Conservation (phyloP, 129 eudicot species). For the Centrapalus pauciflorus region DNA sequence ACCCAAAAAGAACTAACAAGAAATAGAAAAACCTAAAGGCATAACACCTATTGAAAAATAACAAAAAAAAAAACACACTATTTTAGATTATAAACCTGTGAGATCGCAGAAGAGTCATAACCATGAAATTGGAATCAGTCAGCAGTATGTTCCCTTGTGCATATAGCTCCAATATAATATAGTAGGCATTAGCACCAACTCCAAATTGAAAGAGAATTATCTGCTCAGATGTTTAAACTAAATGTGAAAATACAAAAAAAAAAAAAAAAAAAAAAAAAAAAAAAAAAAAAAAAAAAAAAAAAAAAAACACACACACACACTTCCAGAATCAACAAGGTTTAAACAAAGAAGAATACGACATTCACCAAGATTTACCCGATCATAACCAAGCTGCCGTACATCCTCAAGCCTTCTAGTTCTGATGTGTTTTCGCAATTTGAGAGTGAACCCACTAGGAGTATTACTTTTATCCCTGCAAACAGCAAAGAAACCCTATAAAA, state of each 20-base stretch:
- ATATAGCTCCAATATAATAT: constrained; percentile 81
- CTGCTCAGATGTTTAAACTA: constrained; percentile 33
- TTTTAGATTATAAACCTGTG: constrained; percentile 54
- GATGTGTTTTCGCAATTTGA: constrained; percentile 92
- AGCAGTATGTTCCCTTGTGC: constrained; percentile 92
- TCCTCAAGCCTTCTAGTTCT: constrained; percentile 95
- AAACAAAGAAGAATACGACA: not conserved
- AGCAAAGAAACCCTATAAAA: not conserved
- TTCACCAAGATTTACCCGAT: constrained; percentile 53
- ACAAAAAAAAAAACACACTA: not conserved
- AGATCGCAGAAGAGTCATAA: constrained; percentile 93
- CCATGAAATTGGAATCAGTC: constrained; percentile 78
- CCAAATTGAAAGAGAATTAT: constrained; percentile 92
- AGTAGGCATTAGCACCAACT: constrained; percentile 79
- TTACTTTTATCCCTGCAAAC: constrained; percentile 89
- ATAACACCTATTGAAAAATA: not conserved
- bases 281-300: too few species aligned
- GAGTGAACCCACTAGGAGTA: constrained; percentile 93
- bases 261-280: too few species aligned
- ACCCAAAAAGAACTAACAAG: too few species aligned
- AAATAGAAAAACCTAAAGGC: not conserved
- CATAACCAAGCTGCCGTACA: constrained; percentile 96
- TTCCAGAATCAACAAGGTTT: not conserved
- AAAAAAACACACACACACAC: too few species aligned
- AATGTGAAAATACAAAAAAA: not conserved